Conservation (phyloP, 1,284 basidiomycete genomes). For the Ganoderma sp. region DNA sequence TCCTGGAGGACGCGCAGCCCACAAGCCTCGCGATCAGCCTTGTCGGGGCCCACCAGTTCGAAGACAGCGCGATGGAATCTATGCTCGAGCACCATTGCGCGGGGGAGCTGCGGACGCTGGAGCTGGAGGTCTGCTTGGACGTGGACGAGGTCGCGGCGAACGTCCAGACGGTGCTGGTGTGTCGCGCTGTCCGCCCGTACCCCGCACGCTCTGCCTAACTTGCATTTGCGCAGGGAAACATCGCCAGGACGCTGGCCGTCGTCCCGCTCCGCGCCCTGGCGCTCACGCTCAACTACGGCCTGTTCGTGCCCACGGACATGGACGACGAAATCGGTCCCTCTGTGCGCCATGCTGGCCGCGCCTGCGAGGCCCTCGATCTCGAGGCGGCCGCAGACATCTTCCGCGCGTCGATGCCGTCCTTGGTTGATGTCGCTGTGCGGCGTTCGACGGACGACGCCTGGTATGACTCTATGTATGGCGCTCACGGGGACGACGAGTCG, state of each 20-base stretch:
- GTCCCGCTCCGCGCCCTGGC: constrained; percentile 12
- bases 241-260: not conserved
- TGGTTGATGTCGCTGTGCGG: constrained; percentile 13
- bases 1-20: not conserved
- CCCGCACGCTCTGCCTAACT: too few species aligned
- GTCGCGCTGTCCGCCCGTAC: not conserved
- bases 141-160: constrained; percentile 9
- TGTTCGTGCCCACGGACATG: not conserved
- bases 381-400: not conserved
- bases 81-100: constrained; percentile 2
- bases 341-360: not conserved
- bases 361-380: constrained; percentile 1
- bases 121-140: constrained; percentile 16
- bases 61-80: not conserved
- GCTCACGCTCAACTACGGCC: constrained; percentile 20
- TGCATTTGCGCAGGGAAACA: constrained; percentile 6
- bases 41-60: not conserved
- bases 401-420: constrained; percentile 5
- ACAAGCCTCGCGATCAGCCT: not conserved
- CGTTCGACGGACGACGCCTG: not conserved
- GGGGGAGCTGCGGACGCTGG: constrained; percentile 12
- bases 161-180: not conserved
- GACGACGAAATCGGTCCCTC: not conserved
- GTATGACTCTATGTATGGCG: not conserved
- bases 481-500: not conserved